Evolutionary conservation across 306 rosid genomes (phyloP).

Genomic region (Lathyrus sativus): DNA sequence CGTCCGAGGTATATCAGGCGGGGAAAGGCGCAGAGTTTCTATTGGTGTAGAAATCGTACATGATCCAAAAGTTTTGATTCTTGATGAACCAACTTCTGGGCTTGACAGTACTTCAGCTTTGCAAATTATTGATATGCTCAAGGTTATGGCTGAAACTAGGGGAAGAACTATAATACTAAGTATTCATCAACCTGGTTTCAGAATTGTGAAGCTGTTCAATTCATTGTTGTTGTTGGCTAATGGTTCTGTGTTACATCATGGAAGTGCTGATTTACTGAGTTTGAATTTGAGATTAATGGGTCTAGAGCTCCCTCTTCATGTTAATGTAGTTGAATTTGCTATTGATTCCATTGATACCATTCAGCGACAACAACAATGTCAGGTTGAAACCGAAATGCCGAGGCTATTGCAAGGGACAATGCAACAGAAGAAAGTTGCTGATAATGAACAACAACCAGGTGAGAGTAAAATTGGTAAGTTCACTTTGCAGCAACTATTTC

Average conservation of each 20-base stretch:
- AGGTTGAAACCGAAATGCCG: slow-evolving; percentile 8
- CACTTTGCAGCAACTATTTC: slow-evolving; percentile 89
- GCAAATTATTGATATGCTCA: slow-evolving; percentile 84
- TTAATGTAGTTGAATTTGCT: slow-evolving; percentile 80
- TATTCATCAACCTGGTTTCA: slow-evolving; percentile 91
- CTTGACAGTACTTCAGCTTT: slow-evolving; percentile 89
- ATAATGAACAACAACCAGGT: slow-evolving; percentile 28
- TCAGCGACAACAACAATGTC: slow-evolving; percentile 45
- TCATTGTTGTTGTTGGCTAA: slow-evolving; percentile 69
- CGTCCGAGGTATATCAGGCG: slow-evolving; percentile 85
- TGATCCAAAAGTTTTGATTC: slow-evolving; percentile 78
- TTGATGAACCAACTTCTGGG: slow-evolving; percentile 97
- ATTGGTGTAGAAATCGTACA: slow-evolving; percentile 94
- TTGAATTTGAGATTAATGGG: slow-evolving; percentile 66
- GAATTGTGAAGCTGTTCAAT: slow-evolving; percentile 77
- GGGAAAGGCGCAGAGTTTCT: slow-evolving; percentile 87
- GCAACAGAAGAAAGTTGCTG: slow-evolving; percentile 45
- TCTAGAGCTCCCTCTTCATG: slow-evolving; percentile 82
- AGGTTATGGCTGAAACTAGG: slow-evolving; percentile 73
- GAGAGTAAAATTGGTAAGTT: slow-evolving; percentile 54
- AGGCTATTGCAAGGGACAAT: neutral
- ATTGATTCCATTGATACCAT: slow-evolving; percentile 76
- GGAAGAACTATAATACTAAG: slow-evolving; percentile 79
- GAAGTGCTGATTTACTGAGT: slow-evolving; percentile 68
- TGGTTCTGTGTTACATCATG: slow-evolving; percentile 79